Percentiles rank a stretch among this genome's conserved stretches.
These are phyloP conservation scores for Acacia melanoxylon DNA, from an alignment of 306 rosid species.

Conservation along the genomic window DNA sequence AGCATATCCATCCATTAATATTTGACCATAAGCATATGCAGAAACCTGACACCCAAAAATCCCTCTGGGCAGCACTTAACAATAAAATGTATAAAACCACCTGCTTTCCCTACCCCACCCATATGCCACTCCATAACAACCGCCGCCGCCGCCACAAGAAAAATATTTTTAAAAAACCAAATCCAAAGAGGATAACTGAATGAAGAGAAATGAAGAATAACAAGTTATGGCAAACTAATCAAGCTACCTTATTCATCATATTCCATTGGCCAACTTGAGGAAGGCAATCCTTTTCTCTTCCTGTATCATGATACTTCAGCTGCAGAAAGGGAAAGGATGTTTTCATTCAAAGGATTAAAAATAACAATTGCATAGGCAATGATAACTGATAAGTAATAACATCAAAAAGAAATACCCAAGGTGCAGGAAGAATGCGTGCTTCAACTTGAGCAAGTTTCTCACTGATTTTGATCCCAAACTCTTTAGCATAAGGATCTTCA, in stretches of 20 bases:
- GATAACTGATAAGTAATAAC: background rate
- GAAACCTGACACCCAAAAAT: background rate
- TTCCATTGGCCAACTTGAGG: conserved; percentile 99
- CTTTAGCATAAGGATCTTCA: conserved; percentile 82
- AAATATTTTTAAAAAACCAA: background rate
- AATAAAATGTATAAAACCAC: background rate
- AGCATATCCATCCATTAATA: background rate
- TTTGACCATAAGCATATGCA: background rate
- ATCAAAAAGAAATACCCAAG: conserved; percentile 59
- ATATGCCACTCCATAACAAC: too few relatives aligned
- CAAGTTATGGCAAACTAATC: background rate
- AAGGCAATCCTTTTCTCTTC: conserved; percentile 89
- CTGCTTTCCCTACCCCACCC: background rate
- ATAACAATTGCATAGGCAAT: background rate
- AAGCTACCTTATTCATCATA: conserved; percentile 90
- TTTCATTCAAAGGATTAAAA: background rate
- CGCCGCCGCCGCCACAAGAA: background rate
- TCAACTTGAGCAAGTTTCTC: conserved; percentile 92
- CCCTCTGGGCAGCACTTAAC: background rate
- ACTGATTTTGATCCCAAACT: conserved; percentile 90
- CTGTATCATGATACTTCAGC: conserved; percentile 95
- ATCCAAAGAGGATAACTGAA: background rate
- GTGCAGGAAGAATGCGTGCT: conserved; percentile 96
- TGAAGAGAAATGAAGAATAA: background rate
- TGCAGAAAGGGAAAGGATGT: conserved; percentile 31